Evolutionary conservation across 2,329 filamentous ascomycete species (phyloP), one percentile per base, ranked within the genome.

Genomic region (Pseudonectria foliicola): DNA sequence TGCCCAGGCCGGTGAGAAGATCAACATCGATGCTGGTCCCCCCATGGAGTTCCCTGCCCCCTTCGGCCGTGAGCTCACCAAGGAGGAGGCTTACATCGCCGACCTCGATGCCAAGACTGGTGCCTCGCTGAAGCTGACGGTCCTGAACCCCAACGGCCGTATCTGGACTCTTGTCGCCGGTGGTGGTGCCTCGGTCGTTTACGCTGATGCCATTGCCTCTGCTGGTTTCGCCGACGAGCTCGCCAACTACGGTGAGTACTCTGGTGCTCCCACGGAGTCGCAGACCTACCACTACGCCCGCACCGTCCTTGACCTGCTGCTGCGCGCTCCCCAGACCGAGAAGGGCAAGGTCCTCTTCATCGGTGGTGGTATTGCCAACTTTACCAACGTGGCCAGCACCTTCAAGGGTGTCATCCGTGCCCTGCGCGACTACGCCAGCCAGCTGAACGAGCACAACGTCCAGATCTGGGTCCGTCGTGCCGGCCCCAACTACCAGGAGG

Each of bases 361-460:
- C 52, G 92, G 92, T 66, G 92, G 92, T 72, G 92, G 92, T 77
- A 98, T 98, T 77, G 92, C 92, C 76, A 98, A 98, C 83, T 98
- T 98, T 75, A 98, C 92, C 75, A 98, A 96, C 71, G 92, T 98
- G 36, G 92, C 92, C 42, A 92, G 85, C 55, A 98, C 92, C 47
- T 98, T 98, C 84, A 98, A 98, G 80, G 92, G 92, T 73, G 90
- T 98, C 65, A 98, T 98, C 63, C 84, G 87, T 53, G 92, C 92
- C 41, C 78, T 98, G 49, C 82, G 90, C 49, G 92, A 96, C 68
- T 88, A 90, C 53, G 77, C 89, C 42, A 80, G 80, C 45, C 75
- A 82, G 46, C 78, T 98, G 52, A 79, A 80, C 60, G 92, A 98
- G 77, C 92, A 98, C 81, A 94, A 95, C 58, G 86, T 92, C 49